These are phyloP conservation scores for Neofusicoccum kwambonambiense DNA, from an alignment of 2,329 filamentous ascomycete genomes.

Conservation along the genomic window DNA sequence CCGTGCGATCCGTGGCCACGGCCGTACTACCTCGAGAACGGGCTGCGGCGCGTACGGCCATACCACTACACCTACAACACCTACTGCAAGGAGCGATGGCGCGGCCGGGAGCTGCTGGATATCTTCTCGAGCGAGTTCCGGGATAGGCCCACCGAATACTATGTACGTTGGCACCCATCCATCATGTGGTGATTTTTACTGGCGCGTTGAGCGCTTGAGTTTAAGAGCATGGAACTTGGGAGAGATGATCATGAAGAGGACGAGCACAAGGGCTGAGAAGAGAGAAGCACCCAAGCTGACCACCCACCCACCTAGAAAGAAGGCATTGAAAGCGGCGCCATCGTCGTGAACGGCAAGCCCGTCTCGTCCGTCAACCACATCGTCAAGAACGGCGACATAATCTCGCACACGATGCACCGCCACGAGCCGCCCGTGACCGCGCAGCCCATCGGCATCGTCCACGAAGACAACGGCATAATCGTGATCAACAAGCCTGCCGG, in stretches of 20 bases:
- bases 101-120: slow-evolving; percentile 75
- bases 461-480: slow-evolving; percentile 90
- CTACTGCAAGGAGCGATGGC: slow-evolving; percentile 91
- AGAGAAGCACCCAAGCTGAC: neutral
- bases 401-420: slow-evolving; percentile 90
- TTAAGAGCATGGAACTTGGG: neutral
- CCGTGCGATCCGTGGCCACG: slow-evolving; percentile 60
- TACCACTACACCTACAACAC: slow-evolving; percentile 97
- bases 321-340: slow-evolving; percentile 76
- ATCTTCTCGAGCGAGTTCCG: slow-evolving; percentile 92
- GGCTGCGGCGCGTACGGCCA: slow-evolving; percentile 76
- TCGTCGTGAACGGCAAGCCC: slow-evolving; percentile 76
- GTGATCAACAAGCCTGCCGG: slow-evolving; percentile 97
- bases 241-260: neutral
- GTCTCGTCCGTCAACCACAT: slow-evolving; percentile 57
- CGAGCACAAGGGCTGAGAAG: neutral
- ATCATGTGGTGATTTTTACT: too few species aligned
- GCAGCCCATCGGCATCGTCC: slow-evolving; percentile 74
- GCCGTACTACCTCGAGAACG: slow-evolving; percentile 82
- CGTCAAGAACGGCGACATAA: slow-evolving; percentile 83
- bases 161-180: slow-evolving; percentile 50
- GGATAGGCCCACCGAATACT: slow-evolving; percentile 83
- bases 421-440: slow-evolving; percentile 92
- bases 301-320: slow-evolving; percentile 37
- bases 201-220: neutral